Percentiles rank a stretch among this genome's conserved stretches.
phyloP scores from a whole-genome alignment of 2,329 filamentous ascomycete species.

The Colletotrichum somersetense region DNA sequence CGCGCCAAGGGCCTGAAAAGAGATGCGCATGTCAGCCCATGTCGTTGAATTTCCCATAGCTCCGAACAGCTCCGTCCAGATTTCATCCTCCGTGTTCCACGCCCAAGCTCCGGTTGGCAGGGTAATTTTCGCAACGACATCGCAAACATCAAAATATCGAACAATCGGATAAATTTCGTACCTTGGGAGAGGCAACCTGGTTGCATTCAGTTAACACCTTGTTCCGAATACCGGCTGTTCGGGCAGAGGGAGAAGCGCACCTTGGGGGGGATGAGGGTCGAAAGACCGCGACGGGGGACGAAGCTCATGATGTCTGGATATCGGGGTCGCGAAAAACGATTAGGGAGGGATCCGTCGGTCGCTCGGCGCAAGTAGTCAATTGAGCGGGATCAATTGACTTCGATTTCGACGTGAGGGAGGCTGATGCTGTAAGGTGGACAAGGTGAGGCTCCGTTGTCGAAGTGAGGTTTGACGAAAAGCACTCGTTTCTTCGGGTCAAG shows the following conservation, averaged over 20 bases:
- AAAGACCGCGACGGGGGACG: slow-evolving; percentile 90
- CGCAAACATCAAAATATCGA: slow-evolving; percentile 26
- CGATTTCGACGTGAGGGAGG: slow-evolving; percentile 37
- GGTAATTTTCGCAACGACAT: slow-evolving; percentile 20
- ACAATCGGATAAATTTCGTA: slow-evolving; percentile 63
- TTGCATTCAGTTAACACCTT: slow-evolving; percentile 26
- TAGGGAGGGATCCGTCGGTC: slow-evolving; percentile 44
- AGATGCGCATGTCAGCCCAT: slow-evolving; percentile 52
- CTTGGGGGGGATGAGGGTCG: slow-evolving; percentile 99
- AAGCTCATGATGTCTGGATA: slow-evolving; percentile 83
- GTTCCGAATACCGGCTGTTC: slow-evolving; percentile 4
- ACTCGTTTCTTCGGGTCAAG: slow-evolving; percentile 60
- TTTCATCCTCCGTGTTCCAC: neutral
- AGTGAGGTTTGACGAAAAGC: slow-evolving; percentile 59
- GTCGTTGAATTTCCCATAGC: slow-evolving; percentile 17
- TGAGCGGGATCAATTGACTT: slow-evolving; percentile 42
- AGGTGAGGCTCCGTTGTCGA: slow-evolving; percentile 42
- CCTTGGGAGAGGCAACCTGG: slow-evolving; percentile 85
- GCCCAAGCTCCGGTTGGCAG: slow-evolving; percentile 24
- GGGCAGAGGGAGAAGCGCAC: slow-evolving; percentile 63
- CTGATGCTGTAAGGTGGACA: slow-evolving; percentile 37
- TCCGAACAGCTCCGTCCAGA: slow-evolving; percentile 31
- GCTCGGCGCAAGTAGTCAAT: slow-evolving; percentile 41
- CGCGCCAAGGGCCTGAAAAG: slow-evolving; percentile 85
- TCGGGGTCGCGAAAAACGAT: slow-evolving; percentile 46